Evolutionary conservation across 176 grass and related monocot species (phyloP).

Genomic region (Triticum dicoccoides): DNA sequence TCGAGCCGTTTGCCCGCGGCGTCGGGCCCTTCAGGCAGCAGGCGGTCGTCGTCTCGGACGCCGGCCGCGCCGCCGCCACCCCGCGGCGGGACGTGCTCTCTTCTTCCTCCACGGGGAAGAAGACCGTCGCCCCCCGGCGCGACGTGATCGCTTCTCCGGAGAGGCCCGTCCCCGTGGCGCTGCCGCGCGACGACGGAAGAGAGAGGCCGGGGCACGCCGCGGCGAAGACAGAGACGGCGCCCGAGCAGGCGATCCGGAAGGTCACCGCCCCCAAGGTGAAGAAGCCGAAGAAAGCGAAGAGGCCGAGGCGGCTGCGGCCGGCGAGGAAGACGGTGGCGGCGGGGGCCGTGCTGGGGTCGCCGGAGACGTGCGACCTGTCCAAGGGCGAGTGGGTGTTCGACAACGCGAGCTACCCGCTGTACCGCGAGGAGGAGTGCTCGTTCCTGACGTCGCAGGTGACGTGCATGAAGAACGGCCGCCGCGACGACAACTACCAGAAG

Average conservation of each 20-base stretch:
- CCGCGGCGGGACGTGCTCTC: conserved; percentile 30
- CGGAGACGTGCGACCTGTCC: conserved; percentile 66
- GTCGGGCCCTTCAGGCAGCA: not conserved
- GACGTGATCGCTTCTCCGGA: not conserved
- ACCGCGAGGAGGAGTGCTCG: conserved; percentile 66
- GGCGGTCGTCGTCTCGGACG: not conserved
- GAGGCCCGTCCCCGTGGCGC: not conserved
- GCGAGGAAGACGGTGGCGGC: conserved; percentile 44
- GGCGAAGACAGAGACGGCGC: not conserved
- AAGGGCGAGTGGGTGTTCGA: conserved; percentile 79
- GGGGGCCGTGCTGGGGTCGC: conserved; percentile 32
- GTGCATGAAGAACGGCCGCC: conserved; percentile 89
- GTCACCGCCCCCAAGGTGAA: not conserved
- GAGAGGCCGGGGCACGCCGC: not conserved
- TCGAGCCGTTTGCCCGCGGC: conserved; percentile 26
- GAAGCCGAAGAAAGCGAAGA: conserved; percentile 23
- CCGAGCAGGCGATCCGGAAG: not conserved
- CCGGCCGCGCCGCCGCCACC: not conserved
- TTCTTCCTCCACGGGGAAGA: not conserved
- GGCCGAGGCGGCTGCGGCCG: not conserved
- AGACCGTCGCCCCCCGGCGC: not conserved
- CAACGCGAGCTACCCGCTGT: conserved; percentile 67
- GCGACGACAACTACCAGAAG: conserved; percentile 81
- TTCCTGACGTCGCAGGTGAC: conserved; percentile 87
- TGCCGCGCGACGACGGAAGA: not conserved